Conservation (phyloP, 2,329 filamentous ascomycete species). For the Elsinoe arachidis region DNA sequence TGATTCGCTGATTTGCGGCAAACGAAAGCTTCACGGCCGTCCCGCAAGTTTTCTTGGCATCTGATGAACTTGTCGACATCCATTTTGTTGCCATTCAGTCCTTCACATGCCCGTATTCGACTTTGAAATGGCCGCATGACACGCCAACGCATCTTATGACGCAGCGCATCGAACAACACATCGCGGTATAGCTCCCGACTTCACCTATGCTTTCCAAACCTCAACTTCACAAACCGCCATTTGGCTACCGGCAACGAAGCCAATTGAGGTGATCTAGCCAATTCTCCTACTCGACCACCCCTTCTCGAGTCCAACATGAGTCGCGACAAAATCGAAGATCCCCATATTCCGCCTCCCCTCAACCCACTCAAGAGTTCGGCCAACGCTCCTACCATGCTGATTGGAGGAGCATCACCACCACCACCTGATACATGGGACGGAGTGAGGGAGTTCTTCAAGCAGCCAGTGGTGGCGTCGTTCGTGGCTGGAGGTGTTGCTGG, state of each 20-base stretch:
- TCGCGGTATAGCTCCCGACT: slow-evolving; percentile 2
- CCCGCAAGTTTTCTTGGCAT: slow-evolving; percentile 8
- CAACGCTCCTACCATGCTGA: slow-evolving; percentile 12
- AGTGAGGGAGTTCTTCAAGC: slow-evolving; percentile 47
- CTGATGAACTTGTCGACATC: not conserved
- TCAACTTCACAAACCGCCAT: slow-evolving; percentile 1
- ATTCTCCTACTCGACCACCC: not conserved
- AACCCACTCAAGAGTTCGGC: slow-evolving; percentile 8
- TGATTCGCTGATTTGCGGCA: slow-evolving; percentile 4
- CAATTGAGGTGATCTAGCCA: slow-evolving; percentile 10
- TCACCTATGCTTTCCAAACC: slow-evolving; percentile 12
- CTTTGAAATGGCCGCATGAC: not conserved
- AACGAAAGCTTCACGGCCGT: slow-evolving; percentile 10
- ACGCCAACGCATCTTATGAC: not conserved
- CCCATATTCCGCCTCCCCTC: not conserved
- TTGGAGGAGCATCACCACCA: not conserved
- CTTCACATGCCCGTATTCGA: slow-evolving; percentile 1
- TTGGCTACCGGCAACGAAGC: slow-evolving; percentile 11
- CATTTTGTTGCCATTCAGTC: not conserved
- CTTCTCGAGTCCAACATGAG: slow-evolving; percentile 1
- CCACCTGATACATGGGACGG: slow-evolving; percentile 15
- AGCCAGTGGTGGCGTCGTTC: slow-evolving; percentile 84
- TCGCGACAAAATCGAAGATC: slow-evolving; percentile 7
- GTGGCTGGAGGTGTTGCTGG: slow-evolving; percentile 89
- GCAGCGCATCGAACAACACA: not conserved